phyloP scores from a whole-genome alignment of 75 land plant genomes.

The Pinus taeda region DNA sequence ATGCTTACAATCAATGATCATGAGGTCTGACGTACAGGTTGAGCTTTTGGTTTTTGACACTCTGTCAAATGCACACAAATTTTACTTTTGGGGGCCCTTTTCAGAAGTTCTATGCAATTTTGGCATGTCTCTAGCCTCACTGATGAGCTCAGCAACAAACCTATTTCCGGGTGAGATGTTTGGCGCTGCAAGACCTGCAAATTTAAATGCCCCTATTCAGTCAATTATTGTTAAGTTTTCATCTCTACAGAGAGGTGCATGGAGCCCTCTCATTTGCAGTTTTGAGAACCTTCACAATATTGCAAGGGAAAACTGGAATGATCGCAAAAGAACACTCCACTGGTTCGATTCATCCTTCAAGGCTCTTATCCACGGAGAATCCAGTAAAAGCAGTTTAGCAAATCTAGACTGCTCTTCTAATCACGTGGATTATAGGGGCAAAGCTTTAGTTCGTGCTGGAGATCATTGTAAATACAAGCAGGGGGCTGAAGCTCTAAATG shows the following conservation, averaged over 20 bases:
- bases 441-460: not conserved
- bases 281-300: not conserved
- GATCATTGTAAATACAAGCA: not conserved
- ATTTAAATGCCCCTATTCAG: not conserved
- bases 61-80: not conserved
- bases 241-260: not conserved
- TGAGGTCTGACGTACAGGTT: not conserved
- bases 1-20: not conserved
- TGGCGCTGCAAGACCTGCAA: not conserved
- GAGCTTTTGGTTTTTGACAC: conserved; percentile 1
- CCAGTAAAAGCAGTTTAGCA: not conserved
- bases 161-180: no score
- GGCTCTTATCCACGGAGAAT: not conserved
- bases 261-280: not conserved
- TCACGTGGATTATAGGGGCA: not conserved
- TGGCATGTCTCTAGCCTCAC: not conserved
- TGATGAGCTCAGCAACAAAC: not conserved
- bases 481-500: not conserved
- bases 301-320: not conserved
- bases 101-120: not conserved
- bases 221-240: not conserved
- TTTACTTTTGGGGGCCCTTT: not conserved
- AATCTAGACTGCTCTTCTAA: not conserved
- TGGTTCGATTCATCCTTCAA: not conserved
- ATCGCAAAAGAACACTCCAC: not conserved